Evolutionary conservation across 495 filamentous ascomycete species (phyloP), one percentile per base, ranked within the genome.

Genomic region (Penicillium fimorum): DNA sequence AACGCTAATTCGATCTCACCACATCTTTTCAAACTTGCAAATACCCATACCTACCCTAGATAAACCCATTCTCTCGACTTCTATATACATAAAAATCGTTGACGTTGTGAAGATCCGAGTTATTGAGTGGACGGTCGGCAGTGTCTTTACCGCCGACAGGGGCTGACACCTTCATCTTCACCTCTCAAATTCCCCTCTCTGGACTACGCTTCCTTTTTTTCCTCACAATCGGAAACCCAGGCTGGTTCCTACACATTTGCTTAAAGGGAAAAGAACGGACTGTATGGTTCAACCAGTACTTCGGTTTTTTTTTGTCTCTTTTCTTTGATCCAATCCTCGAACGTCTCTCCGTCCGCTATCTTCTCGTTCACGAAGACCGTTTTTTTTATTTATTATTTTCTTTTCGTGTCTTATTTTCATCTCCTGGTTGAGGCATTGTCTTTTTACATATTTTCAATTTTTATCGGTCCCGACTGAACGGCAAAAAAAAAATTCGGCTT

Each of bases 91-190:
- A 38, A n/a, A 22, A 38, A 17, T 38, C 15, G 45, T 33, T 32
- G 45, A 38, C 5, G 27, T 29, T 47, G 45, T 29, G 1, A 41
- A 41, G 22, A 41, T 41, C 12, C 35, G 24, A 30, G 45, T 47
- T 47, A 29, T 47, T 47, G 49, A 42, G 46, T 29, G 49, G 35
- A 51, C 63, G 63, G 60, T 59, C 63, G 57, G 61, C 57, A 45
- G 59, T 58, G 57, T 42, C 54, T 64, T 67, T 67, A 67, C 64
- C 64, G 64, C 64, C 61, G 45, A 64, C 62, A 61, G 50, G 59
- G 64, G 60, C 54, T 60, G 60, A 45, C 22, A 22, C 56, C 35
- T 38, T 49, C 56, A 44, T 58, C 50, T 48, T 58, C 50, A 45
- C 43, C 27, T 44, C 55, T 49, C 58, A 30, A 48, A 18, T 47